Evolutionary conservation across 2,329 filamentous ascomycete species (phyloP).

Genomic region (Epichloe sp.): DNA sequence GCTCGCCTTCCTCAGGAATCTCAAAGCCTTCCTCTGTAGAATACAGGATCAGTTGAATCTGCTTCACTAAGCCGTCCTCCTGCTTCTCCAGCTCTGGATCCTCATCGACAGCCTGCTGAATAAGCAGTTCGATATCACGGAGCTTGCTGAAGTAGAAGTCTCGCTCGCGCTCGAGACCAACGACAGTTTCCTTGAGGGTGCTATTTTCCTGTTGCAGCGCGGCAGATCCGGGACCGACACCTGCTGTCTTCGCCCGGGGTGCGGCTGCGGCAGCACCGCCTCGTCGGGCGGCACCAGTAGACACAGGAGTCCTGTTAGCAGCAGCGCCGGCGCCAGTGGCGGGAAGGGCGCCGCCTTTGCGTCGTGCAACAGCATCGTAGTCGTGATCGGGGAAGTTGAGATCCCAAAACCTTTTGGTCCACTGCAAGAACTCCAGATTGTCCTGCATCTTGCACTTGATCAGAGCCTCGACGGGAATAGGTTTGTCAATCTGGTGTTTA

Average conservation of each 20-base stretch:
- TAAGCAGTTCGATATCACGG: conserved; percentile 85
- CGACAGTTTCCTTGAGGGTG: conserved; percentile 88
- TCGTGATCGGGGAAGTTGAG: conserved; percentile 95
- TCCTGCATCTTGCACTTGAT: conserved; percentile 99
- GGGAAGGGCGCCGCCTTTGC: conserved; percentile 62
- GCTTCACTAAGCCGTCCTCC: conserved; percentile 81
- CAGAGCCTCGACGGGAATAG: conserved; percentile 75
- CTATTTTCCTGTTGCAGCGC: conserved; percentile 76
- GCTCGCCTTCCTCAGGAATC: conserved; percentile 70
- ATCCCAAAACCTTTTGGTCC: conserved; percentile 94
- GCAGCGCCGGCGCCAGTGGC: conserved; percentile 23
- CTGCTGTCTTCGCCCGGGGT: conserved; percentile 33
- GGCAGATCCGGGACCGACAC: conserved; percentile 47
- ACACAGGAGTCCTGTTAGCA: conserved; percentile 33
- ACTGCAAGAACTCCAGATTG: conserved; percentile 97
- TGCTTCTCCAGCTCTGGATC: conserved; percentile 91
- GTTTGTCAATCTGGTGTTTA: conserved; percentile 78
- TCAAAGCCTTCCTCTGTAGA: conserved; percentile 90
- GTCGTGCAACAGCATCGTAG: conserved; percentile 77
- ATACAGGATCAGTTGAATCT: conserved; percentile 94
- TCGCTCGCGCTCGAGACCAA: conserved; percentile 83
- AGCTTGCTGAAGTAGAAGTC: conserved; percentile 99
- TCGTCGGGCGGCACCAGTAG: conserved; percentile 36
- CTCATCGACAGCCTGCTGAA: conserved; percentile 86
- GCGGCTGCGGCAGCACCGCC: conserved; percentile 45